phyloP scores from a whole-genome alignment of 305 asterid genomes.

The Plantago lanceolata region DNA sequence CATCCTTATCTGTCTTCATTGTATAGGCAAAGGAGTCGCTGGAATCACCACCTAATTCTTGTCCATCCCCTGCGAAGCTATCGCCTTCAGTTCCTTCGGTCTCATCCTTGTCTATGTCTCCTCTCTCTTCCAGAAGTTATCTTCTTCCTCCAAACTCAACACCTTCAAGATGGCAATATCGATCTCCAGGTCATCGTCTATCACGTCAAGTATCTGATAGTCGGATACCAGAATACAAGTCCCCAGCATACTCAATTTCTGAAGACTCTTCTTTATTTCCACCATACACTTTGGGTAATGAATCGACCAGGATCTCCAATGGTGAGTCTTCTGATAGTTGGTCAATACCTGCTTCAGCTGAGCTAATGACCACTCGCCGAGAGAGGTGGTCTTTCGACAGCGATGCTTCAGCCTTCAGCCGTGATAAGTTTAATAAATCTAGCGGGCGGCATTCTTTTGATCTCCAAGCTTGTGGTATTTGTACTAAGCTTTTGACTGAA shows the following conservation, averaged over 20 bases:
- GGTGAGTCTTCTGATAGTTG: conserved; percentile 82
- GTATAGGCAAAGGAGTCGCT: conserved; percentile 58
- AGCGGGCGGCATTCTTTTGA: conserved; percentile 57
- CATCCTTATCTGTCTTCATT: background rate
- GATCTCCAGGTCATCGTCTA: conserved; percentile 65
- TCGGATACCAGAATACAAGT: conserved; percentile 53
- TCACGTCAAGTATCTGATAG: conserved; percentile 68
- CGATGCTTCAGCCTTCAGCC: conserved; percentile 52
- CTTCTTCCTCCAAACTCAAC: conserved; percentile 61
- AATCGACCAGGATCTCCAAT: conserved; percentile 62
- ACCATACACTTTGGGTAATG: conserved; percentile 64
- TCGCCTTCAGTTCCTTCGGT: conserved; percentile 75
- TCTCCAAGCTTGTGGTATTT: conserved; percentile 77
- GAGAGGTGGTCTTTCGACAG: conserved; percentile 98
- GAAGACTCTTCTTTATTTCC: conserved; percentile 57
- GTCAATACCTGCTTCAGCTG: conserved; percentile 72
- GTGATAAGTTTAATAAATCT: conserved; percentile 55
- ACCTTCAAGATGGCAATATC: conserved; percentile 69
- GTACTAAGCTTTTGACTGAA: conserved; percentile 67
- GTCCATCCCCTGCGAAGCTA: conserved; percentile 59
- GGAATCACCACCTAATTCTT: conserved; percentile 51
- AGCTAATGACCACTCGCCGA: conserved; percentile 50
- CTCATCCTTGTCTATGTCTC: conserved; percentile 64
- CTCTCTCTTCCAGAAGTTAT: conserved; percentile 66
- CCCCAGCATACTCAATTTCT: conserved; percentile 64